Evolutionary conservation across 192 early-diverging fungal species (phyloP).

Genomic region (Rhizoclosmatium sp.): DNA sequence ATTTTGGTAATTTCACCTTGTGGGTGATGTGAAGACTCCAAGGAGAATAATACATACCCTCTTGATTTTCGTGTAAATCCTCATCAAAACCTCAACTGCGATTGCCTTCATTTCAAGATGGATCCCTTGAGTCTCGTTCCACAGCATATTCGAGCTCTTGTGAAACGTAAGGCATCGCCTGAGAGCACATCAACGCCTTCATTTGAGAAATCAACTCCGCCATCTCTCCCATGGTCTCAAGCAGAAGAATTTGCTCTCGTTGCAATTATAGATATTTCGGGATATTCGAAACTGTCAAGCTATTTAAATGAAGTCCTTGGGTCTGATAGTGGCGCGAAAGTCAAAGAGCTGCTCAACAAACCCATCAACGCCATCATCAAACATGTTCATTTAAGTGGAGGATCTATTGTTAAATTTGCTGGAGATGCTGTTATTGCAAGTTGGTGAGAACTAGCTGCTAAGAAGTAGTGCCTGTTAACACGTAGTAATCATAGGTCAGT

Average conservation of each 20-base stretch:
- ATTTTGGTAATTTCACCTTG: no score
- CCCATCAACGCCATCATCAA: slow-evolving; percentile 39
- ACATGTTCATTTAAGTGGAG: slow-evolving; percentile 31
- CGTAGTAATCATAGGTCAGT: neutral
- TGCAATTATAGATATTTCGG: slow-evolving; percentile 43
- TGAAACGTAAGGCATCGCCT: neutral
- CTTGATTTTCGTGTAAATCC: neutral
- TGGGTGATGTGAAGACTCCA: no score
- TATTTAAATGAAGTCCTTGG: slow-evolving; percentile 33
- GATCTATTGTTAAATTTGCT: slow-evolving; percentile 40
- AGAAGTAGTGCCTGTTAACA: neutral
- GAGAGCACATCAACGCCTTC: neutral
- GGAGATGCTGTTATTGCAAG: slow-evolving; percentile 37
- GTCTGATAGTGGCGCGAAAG: slow-evolving; percentile 33
- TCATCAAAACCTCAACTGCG: neutral
- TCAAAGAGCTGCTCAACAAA: slow-evolving; percentile 39
- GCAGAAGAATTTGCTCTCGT: slow-evolving; percentile 34
- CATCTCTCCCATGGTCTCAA: neutral
- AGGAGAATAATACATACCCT: neutral
- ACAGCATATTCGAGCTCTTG: slow-evolving; percentile 23
- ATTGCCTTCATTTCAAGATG: neutral
- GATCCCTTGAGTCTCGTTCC: slow-evolving; percentile 33
- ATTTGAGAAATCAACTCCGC: neutral
- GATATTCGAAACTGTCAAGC: slow-evolving; percentile 38
- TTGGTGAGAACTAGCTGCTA: slow-evolving; percentile 7